phyloP scores from a whole-genome alignment of 163 green algal genomes.

The Chlorella variabilis region DNA sequence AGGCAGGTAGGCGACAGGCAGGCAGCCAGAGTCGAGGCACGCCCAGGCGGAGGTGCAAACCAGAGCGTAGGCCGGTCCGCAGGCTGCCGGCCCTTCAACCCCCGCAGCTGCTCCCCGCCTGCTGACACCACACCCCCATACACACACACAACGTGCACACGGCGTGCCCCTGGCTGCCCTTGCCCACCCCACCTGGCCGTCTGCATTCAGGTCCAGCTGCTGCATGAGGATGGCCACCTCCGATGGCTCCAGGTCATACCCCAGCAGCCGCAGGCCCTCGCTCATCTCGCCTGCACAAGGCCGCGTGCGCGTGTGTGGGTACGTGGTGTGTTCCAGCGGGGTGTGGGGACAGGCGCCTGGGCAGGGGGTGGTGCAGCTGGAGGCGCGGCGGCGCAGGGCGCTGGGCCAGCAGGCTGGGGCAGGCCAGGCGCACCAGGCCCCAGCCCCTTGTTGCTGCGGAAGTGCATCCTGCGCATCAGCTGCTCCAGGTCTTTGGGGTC shows the following conservation, averaged over 20 bases:
- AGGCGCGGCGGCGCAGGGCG: too few relatives aligned
- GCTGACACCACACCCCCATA: too few relatives aligned
- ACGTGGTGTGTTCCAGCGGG: not conserved
- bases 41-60: too few relatives aligned
- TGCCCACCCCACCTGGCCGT: conserved; percentile 49
- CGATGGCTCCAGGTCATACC: conserved; percentile 69
- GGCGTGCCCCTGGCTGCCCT: not conserved
- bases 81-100: too few relatives aligned
- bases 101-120: too few relatives aligned
- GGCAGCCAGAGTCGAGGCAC: too few relatives aligned
- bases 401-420: too few relatives aligned
- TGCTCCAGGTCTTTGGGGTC: conserved; percentile 52
- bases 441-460: conserved; percentile 44
- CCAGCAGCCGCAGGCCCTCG: conserved; percentile 64
- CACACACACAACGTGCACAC: too few relatives aligned
- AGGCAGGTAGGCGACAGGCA: not conserved
- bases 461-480: conserved; percentile 61
- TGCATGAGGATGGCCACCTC: conserved; percentile 71
- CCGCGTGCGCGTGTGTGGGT: not conserved
- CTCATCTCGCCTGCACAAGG: conserved; percentile 59
- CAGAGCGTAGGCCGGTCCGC: too few relatives aligned
- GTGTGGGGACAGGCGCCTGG: too few relatives aligned
- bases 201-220: conserved; percentile 50
- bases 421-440: conserved; percentile 14
- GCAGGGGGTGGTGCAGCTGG: too few relatives aligned